Percentiles rank a stretch among this genome's conserved stretches.
These are phyloP conservation scores for Stagonosporopsis cucurbitacearum DNA, from an alignment of 2,329 filamentous ascomycete genomes.

Conservation along the genomic window DNA sequence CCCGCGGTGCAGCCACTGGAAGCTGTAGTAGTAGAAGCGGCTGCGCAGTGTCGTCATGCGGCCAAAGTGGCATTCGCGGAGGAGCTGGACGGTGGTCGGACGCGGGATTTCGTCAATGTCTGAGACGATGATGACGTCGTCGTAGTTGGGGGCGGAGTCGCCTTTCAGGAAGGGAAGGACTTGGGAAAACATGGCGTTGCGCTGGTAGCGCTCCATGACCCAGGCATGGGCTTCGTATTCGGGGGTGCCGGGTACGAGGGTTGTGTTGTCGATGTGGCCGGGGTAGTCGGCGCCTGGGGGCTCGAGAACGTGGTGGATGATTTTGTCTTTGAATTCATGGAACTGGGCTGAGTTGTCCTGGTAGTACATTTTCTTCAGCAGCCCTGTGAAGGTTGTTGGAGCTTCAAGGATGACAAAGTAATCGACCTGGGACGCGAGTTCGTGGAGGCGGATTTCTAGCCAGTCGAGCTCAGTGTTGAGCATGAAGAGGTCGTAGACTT, in stretches of 20 bases:
- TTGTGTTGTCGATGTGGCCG: constrained; percentile 48
- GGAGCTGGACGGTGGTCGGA: constrained; percentile 13
- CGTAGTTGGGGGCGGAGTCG: constrained; percentile 49
- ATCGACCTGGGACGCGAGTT: constrained; percentile 65
- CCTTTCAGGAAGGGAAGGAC: constrained; percentile 59
- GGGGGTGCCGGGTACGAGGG: constrained; percentile 4
- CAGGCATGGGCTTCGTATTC: constrained; percentile 40
- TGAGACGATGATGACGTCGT: constrained; percentile 65
- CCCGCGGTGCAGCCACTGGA: constrained; percentile 14
- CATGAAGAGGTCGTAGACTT: constrained; percentile 68
- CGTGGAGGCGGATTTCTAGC: constrained; percentile 68
- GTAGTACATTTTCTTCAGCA: constrained; percentile 62
- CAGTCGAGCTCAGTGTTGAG: constrained; percentile 70
- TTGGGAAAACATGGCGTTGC: constrained; percentile 65
- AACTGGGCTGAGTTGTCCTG: constrained; percentile 62
- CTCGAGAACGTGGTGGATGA: constrained; percentile 64
- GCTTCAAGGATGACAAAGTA: constrained; percentile 71
- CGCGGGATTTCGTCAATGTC: constrained; percentile 67
- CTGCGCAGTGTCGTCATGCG: constrained; percentile 11
- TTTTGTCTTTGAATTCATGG: constrained; percentile 62
- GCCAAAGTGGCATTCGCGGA: constrained; percentile 16
- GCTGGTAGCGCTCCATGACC: constrained; percentile 61
- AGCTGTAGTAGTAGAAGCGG: constrained; percentile 16
- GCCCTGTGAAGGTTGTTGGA: constrained; percentile 63
- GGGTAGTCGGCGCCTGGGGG: constrained; percentile 37